These are phyloP conservation scores for Pseudogymnoascus sp. DNA, from an alignment of 2,329 filamentous ascomycete species.

Conservation along the genomic window DNA sequence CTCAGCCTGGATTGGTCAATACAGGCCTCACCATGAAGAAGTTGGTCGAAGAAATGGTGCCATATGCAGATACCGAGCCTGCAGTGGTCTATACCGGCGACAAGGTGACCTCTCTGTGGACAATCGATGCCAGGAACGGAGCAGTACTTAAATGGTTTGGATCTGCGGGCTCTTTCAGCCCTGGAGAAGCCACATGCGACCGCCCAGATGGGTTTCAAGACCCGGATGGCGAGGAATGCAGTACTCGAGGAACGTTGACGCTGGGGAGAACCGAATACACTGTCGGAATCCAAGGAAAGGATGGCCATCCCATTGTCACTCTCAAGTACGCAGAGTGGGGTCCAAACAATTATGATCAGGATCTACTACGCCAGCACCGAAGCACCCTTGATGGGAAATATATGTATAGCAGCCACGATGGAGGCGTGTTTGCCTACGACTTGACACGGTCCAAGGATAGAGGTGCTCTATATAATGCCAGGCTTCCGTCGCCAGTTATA, in stretches of 20 bases:
- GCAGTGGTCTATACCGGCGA: constrained; percentile 83
- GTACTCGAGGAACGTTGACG: constrained; percentile 69
- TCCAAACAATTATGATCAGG: constrained; percentile 82
- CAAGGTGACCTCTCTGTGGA: constrained; percentile 85
- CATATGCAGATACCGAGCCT: constrained; percentile 66
- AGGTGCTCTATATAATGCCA: constrained; percentile 51
- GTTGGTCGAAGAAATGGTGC: constrained; percentile 73
- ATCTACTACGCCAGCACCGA: constrained; percentile 76
- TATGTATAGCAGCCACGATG: constrained; percentile 79
- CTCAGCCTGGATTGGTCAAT: constrained; percentile 51
- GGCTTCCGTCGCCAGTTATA: constrained; percentile 69
- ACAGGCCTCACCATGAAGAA: constrained; percentile 73
- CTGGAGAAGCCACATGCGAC: constrained; percentile 36
- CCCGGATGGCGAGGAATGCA: constrained; percentile 63
- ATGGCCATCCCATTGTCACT: constrained; percentile 71
- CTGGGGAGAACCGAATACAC: constrained; percentile 85
- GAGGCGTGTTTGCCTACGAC: constrained; percentile 73
- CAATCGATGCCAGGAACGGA: constrained; percentile 79
- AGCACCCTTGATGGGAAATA: constrained; percentile 79
- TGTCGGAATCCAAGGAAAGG: constrained; percentile 72
- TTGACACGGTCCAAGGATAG: constrained; percentile 42
- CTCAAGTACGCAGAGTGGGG: constrained; percentile 92
- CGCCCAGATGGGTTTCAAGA: constrained; percentile 53
- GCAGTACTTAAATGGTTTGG: constrained; percentile 78
- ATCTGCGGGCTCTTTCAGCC: constrained; percentile 51